Conservation (phyloP, 805 yeast genomes). For the Jamesozyma gamospora region DNA sequence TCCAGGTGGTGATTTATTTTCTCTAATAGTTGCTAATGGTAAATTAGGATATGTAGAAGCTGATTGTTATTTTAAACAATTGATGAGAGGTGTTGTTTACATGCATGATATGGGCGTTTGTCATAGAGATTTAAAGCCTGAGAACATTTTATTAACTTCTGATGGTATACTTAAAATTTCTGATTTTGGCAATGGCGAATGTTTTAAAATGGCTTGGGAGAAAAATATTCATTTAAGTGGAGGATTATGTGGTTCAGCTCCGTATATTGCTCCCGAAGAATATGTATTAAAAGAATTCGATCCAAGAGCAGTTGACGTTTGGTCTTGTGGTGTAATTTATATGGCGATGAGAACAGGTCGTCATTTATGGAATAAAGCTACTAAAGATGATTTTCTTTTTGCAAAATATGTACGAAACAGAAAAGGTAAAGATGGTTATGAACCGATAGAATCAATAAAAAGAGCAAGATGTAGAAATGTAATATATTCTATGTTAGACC, state of each 20-base stretch:
- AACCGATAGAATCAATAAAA: slow-evolving; percentile 79
- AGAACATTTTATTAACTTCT: slow-evolving; percentile 69
- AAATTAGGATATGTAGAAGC: slow-evolving; percentile 75
- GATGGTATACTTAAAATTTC: slow-evolving; percentile 71
- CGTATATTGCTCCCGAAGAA: slow-evolving; percentile 89
- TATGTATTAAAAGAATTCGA: slow-evolving; percentile 57
- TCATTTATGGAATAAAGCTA: slow-evolving; percentile 83
- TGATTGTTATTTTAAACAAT: slow-evolving; percentile 81
- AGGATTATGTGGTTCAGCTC: slow-evolving; percentile 78
- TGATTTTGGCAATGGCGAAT: slow-evolving; percentile 81
- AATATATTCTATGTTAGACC: slow-evolving; percentile 86
- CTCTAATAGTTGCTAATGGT: slow-evolving; percentile 66
- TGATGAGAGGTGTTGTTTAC: slow-evolving; percentile 72
- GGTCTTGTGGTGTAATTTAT: slow-evolving; percentile 90
- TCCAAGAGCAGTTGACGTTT: slow-evolving; percentile 72
- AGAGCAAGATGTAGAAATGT: slow-evolving; percentile 88
- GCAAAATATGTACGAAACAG: slow-evolving; percentile 65
- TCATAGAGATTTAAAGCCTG: slow-evolving; percentile 93
- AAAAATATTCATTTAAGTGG: slow-evolving; percentile 54
- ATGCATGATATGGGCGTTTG: slow-evolving; percentile 88
- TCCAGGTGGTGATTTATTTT: slow-evolving; percentile 71
- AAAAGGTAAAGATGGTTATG: slow-evolving; percentile 76
- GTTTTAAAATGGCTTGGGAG: slow-evolving; percentile 82
- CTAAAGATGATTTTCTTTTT: slow-evolving; percentile 71
- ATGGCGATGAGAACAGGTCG: slow-evolving; percentile 94